Evolutionary conservation across 345 rosid genomes (phyloP).

Genomic region (Schrenkiella parvula): DNA sequence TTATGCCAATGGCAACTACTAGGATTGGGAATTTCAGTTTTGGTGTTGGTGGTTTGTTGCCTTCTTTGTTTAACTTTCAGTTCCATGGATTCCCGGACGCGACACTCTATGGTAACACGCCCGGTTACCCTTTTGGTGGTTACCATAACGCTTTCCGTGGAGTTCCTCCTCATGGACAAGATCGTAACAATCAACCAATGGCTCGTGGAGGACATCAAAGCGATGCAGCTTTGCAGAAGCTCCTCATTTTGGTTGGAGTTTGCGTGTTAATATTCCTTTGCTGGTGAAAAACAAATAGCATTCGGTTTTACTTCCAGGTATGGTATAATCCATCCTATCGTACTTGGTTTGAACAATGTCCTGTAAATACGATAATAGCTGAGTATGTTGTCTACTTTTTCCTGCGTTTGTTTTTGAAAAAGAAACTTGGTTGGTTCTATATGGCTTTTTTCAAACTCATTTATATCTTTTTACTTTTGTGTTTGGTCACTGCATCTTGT

Average conservation of each 20-base stretch:
- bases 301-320: conserved; percentile 13
- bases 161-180: conserved; percentile 46
- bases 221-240: conserved; percentile 54
- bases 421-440: conserved; percentile 15
- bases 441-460: neutral
- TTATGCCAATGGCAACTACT: conserved; percentile 61
- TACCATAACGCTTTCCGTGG: conserved; percentile 49
- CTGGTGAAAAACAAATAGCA: conserved; percentile 32
- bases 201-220: conserved; percentile 44
- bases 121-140: conserved; percentile 65
- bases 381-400: conserved; percentile 1
- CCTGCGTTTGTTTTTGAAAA: neutral
- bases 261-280: conserved; percentile 50
- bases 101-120: conserved; percentile 53
- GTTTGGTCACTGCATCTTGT: neutral
- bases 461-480: neutral
- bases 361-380: conserved; percentile 14
- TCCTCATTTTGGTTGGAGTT: conserved; percentile 48
- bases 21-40: conserved; percentile 67
- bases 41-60: conserved; percentile 74
- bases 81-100: conserved; percentile 74
- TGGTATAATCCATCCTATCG: neutral
- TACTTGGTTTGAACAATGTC: neutral
- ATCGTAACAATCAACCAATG: conserved; percentile 9
- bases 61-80: conserved; percentile 71